These are phyloP conservation scores for Geranium incanum DNA, from an alignment of 441 rosid genomes.

Conservation along the genomic window DNA sequence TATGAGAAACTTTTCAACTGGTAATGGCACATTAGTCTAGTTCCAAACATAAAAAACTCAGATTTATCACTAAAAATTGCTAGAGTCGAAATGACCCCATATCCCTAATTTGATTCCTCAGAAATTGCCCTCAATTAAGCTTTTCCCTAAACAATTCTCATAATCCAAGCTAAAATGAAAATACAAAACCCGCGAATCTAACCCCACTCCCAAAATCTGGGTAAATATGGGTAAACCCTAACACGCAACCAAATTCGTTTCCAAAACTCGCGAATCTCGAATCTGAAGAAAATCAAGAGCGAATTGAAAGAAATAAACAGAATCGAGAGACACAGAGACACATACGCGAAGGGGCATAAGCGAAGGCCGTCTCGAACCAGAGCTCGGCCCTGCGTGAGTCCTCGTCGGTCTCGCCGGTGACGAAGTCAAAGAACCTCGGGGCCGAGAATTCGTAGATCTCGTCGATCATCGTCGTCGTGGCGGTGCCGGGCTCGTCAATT, in stretches of 20 bases:
- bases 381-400: slow-evolving; percentile 61
- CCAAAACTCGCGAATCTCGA: background rate
- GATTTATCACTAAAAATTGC: too few relatives aligned
- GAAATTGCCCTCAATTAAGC: slow-evolving; percentile 8
- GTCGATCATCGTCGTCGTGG: slow-evolving; percentile 38
- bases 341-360: slow-evolving; percentile 92
- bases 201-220: background rate
- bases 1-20: background rate
- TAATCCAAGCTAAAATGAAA: slow-evolving; percentile 9
- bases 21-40: background rate
- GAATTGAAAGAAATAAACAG: background rate
- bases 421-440: slow-evolving; percentile 73
- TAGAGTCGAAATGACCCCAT: background rate
- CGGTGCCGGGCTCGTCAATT: slow-evolving; percentile 24
- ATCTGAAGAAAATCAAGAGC: background rate
- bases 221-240: background rate
- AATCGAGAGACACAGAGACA: slow-evolving; percentile 9
- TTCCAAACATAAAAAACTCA: background rate
- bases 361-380: slow-evolving; percentile 70
- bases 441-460: slow-evolving; percentile 79
- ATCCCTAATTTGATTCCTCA: background rate
- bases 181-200: background rate
- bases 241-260: background rate
- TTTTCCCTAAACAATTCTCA: slow-evolving; percentile 3
- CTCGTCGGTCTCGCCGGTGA: slow-evolving; percentile 62